Conservation (phyloP, 129 eudicot genomes). For the Pseudognaphalium luteoalbum region DNA sequence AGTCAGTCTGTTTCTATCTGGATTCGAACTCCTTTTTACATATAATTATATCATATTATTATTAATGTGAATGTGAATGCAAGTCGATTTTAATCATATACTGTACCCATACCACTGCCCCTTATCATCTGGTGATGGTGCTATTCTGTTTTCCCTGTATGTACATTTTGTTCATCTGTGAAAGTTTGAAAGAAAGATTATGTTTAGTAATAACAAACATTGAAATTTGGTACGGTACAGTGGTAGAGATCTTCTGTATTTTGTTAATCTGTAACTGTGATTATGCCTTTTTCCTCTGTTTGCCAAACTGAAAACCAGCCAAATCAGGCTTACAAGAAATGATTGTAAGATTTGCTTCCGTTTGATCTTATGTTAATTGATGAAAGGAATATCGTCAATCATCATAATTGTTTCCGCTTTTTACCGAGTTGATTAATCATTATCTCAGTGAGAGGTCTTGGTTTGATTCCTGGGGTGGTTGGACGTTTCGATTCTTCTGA, state of each 20-base stretch:
- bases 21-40: neutral
- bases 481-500: constrained; percentile 87
- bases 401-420: neutral
- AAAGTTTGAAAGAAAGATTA: neutral
- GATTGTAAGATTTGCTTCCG: neutral
- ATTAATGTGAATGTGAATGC: neutral
- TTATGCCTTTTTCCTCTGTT: neutral
- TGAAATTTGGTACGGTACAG: neutral
- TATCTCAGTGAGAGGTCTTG: constrained; percentile 85
- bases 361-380: neutral
- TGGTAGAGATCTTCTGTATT: neutral
- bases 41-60: neutral
- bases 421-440: constrained; percentile 13
- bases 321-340: neutral
- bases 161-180: neutral
- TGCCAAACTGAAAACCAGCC: neutral
- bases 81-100: neutral
- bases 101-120: neutral
- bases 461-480: constrained; percentile 97
- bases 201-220: neutral
- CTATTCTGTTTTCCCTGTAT: neutral
- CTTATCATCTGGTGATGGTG: neutral
- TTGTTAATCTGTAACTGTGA: neutral
- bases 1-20: neutral
- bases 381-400: neutral